Base-by-base conservation (phyloP, 108 stramenopile genomes). In the Pseudonitzschia pungens region DNA sequence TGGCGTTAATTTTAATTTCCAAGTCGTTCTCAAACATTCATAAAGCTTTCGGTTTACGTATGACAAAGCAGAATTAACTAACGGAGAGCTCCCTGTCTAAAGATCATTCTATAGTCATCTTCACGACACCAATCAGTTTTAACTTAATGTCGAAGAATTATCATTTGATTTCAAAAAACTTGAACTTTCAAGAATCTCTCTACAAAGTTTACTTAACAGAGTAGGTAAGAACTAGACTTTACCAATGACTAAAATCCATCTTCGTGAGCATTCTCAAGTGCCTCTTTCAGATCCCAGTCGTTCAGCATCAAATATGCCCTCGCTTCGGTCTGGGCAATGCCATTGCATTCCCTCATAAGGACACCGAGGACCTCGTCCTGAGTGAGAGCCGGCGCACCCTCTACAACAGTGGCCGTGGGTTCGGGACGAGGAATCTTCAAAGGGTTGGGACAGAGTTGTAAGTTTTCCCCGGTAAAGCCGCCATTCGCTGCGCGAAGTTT, bases 401-500 rank as follows among this genome's bases (percentile, higher is more conserved):
- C 45, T 0, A 40, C 44, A 7, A 21, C 20, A 31, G 26, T 70
- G 28, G n/a, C 41, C 29, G 22, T 75, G 58, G 2, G 68, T 22
- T 48, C 36, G 14, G 14, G 15, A 11, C 18, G 32, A 29, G 89
- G 89, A 68, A 91, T 91, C 56, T 69, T 32, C 26, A 91, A 64
- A 10, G 72, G 84, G 27, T 74, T 65, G 18, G 84, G 84, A n/a
- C 79, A 86, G 62, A 91, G 67, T 21, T 57, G 43, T 62, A 87
- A 59, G 62, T 86, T 86, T 3, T 72, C 68, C 14, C 87, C 90
- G 55, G 76, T 71, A 70, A 91, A 85, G 4, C 66, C 66, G n/a
- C 74, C 66, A 66, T 91, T 91, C 20, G 81, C 84, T 29, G 80
- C 68, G 22, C 90, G 75, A 0, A 91, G 70, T 73, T 85, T 78